These are phyloP conservation scores for Paramecium sexaurelia DNA, from an alignment of 73 alveolate genomes.

Conservation along the genomic window DNA sequence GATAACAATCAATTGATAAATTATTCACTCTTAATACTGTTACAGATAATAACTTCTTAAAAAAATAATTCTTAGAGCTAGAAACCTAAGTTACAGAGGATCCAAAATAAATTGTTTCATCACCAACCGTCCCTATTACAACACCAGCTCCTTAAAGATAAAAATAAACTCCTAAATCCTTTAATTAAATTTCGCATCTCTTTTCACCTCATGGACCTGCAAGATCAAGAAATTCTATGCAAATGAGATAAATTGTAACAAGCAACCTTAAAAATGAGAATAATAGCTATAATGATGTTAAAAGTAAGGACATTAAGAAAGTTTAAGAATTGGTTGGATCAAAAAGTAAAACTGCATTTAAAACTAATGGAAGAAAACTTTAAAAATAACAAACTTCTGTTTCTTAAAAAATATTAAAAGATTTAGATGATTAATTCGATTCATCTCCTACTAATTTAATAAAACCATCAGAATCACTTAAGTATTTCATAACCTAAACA, in stretches of 20 bases:
- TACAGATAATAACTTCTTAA: neutral
- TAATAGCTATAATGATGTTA: neutral
- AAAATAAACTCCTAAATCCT: conserved; percentile 1
- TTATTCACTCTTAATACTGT: neutral
- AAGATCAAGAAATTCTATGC: conserved; percentile 24
- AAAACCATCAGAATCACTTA: neutral
- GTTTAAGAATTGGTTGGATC: conserved; percentile 12
- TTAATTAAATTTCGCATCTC: conserved; percentile 24
- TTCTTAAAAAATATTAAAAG: neutral
- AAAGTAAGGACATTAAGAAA: neutral
- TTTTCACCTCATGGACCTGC: conserved; percentile 64
- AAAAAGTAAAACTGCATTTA: neutral
- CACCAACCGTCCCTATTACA: neutral
- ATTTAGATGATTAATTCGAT: conserved; percentile 30
- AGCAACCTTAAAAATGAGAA: neutral
- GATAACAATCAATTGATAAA: neutral
- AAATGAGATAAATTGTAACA: conserved; percentile 35
- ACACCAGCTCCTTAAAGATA: neutral
- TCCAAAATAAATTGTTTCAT: neutral
- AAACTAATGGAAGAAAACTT: neutral
- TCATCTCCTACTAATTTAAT: neutral
- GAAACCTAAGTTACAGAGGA: conserved; percentile 30
- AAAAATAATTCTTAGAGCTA: neutral
- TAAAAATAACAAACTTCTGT: neutral
- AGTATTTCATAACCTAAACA: neutral